Evolutionary conservation across 2,329 filamentous ascomycete genomes (phyloP).

Genomic region (Stemphylium vesicarium): DNA sequence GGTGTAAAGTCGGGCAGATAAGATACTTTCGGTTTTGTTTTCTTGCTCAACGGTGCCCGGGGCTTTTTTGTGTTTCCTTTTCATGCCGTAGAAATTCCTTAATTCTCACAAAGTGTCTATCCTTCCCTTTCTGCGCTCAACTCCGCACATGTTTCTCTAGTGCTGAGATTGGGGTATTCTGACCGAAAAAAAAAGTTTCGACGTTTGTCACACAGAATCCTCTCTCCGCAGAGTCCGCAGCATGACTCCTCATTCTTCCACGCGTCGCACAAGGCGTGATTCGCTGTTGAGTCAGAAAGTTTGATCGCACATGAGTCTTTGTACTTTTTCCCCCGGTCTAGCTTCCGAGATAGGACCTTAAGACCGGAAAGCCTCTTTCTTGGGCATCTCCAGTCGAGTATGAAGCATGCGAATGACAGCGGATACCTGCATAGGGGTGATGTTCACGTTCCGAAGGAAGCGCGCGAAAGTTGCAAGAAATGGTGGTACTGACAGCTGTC

Average conservation of each 20-base stretch:
- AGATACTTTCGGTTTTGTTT: no score
- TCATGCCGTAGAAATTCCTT: no score
- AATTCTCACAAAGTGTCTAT: no score
- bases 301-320: constrained; percentile 4
- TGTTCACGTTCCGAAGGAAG: background rate
- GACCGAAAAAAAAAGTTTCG: background rate
- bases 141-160: no score
- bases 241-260: no score
- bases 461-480: background rate
- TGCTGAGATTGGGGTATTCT: no score
- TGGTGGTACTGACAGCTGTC: constrained; percentile 14
- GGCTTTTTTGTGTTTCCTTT: no score
- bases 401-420: constrained; percentile 11
- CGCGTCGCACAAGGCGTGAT: background rate
- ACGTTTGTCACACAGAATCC: no score
- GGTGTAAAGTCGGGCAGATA: no score
- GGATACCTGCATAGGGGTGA: constrained; percentile 5
- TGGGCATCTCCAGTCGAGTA: background rate
- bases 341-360: background rate
- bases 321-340: background rate
- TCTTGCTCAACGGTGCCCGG: no score
- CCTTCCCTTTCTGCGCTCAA: no score
- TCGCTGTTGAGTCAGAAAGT: background rate
- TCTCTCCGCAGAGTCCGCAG: no score
- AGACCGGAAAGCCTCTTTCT: background rate